Evolutionary conservation across 441 rosid genomes (phyloP), one percentile per base, ranked within the genome.

Genomic region (Adansonia rubrostipa): DNA sequence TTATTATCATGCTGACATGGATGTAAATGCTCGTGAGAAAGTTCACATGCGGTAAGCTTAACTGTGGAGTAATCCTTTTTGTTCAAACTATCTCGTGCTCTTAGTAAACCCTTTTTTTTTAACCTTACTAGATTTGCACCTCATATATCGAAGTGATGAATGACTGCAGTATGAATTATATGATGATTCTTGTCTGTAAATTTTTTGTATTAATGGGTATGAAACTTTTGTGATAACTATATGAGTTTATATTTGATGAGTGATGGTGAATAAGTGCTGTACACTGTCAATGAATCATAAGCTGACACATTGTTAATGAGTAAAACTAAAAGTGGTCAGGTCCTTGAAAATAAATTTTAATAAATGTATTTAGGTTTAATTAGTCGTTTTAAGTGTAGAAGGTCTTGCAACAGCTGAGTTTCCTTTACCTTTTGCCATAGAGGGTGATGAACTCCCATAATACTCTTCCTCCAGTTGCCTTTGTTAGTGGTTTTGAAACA

Each of bases 1-100:
- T 81, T 86, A 89, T 84, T 94, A 96, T 84, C 99, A 96, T 73
- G 99, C 98, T 81, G 96, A 96, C 79, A 92, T 96, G 98, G 98
- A 96, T 88, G 91, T 82, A 66, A 87, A 83, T 86, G 86, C 88
- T 78, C 97, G 99, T 0, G 98, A 92, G 84, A 94, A 88, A 76
- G 93, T 96, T 79, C 99, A 96, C 89, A 85, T 85, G 88, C 82
- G 86, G 99, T 93, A 83, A 81, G 63, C 36, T 53, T n/a, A 44
- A 64, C 51, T 76, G 44, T 69, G 22, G 20, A 40, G 69, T n/a
- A 45, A 17, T 80, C 63, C 42, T 65, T 19, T n/a, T 14, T 64
- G 17, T 9, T 66, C 13, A 17, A 40, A 66, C 15, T 42, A 42
- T 66, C 15, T 50, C 2, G 60, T 47, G 53, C 60, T 70, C 62